Evolutionary conservation across 495 filamentous ascomycete genomes (phyloP).

Genomic region (Aspergillus diversus): DNA sequence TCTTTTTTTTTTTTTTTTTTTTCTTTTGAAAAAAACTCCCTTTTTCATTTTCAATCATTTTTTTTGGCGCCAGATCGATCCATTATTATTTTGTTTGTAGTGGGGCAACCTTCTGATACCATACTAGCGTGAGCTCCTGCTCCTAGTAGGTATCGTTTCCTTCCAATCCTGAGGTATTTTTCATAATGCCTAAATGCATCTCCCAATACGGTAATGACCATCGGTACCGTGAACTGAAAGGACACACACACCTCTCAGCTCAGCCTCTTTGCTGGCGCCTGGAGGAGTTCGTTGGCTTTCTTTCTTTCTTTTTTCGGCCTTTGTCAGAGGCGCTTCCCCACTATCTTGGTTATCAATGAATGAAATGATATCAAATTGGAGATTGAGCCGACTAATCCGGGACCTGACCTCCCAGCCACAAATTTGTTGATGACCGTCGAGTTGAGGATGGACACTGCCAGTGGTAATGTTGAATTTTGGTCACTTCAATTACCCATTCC

Average conservation of each 20-base stretch:
- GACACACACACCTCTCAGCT: background rate
- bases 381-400: too few species aligned
- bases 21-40: background rate
- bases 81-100: conserved; percentile 5
- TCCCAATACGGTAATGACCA: background rate
- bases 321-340: background rate
- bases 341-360: background rate
- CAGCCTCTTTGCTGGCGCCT: conserved; percentile 1
- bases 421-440: too few species aligned
- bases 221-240: too few species aligned
- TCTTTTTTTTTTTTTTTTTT: background rate
- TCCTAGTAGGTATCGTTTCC: conserved; percentile 3
- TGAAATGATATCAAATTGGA: too few species aligned
- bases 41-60: background rate
- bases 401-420: too few species aligned
- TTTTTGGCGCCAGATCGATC: background rate
- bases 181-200: background rate
- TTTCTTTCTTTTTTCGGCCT: background rate
- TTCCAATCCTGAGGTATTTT: background rate
- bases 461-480: too few species aligned
- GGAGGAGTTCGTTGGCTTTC: background rate
- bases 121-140: background rate
- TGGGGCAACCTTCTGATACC: background rate
- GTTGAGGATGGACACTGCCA: too few species aligned
- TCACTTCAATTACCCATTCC: too few species aligned